A percentile compares a stretch with the other conserved stretches of the same genome.
Evolutionary conservation across 768 basidiomycete genomes (phyloP).

Genomic region (Lentinus brumalis): DNA sequence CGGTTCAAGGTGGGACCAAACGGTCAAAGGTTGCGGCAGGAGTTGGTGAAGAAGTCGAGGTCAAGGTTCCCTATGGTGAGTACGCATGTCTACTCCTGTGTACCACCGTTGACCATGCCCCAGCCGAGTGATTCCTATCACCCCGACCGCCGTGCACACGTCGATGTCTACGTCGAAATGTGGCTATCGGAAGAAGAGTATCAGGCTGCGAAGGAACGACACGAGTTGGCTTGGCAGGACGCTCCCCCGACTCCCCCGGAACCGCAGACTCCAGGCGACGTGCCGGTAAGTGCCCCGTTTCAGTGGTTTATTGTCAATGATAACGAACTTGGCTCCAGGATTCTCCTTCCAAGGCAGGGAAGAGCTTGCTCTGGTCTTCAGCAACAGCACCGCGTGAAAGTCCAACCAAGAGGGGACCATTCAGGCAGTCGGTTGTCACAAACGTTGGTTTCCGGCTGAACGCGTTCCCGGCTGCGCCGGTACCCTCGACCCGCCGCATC

Average conservation of each 20-base stretch:
- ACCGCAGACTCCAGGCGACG: conserved; percentile 44
- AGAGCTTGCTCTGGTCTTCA: conserved; percentile 71
- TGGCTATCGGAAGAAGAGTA: conserved; percentile 82
- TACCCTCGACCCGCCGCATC: conserved; percentile 38
- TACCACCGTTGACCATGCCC: background rate
- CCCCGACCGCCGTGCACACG: conserved; percentile 66
- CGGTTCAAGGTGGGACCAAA: conserved; percentile 71
- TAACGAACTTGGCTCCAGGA: conserved; percentile 22
- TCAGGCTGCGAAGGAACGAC: conserved; percentile 58
- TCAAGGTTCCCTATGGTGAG: conserved; percentile 76
- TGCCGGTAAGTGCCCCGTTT: conserved; percentile 22
- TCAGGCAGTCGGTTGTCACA: conserved; percentile 50
- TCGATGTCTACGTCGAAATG: conserved; percentile 74
- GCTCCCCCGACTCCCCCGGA: conserved; percentile 41
- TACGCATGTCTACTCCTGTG: background rate
- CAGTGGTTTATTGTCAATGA: too few relatives aligned
- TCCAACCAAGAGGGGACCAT: conserved; percentile 36
- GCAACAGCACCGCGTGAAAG: conserved; percentile 41
- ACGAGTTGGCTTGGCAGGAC: conserved; percentile 72
- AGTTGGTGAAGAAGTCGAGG: conserved; percentile 69
- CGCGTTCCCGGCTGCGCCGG: conserved; percentile 44
- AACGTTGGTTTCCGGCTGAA: conserved; percentile 49
- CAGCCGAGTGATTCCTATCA: conserved; percentile 81
- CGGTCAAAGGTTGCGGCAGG: conserved; percentile 68
- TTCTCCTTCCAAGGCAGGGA: conserved; percentile 50